These are phyloP conservation scores for Exophiala dermatitidis DNA, from an alignment of 2,329 filamentous ascomycete species.

Conservation along the genomic window DNA sequence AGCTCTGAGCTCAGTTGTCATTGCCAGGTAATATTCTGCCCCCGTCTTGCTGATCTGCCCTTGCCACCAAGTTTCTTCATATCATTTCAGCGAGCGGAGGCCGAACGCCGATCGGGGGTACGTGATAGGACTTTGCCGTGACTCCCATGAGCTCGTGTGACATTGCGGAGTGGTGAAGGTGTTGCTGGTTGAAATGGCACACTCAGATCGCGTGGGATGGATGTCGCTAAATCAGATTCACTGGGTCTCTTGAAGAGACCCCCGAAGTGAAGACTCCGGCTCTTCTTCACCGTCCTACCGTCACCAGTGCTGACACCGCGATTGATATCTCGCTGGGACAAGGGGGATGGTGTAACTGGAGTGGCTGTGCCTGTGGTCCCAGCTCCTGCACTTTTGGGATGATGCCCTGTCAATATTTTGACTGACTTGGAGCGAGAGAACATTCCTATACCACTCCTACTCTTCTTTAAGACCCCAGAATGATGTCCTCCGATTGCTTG, in stretches of 20 bases:
- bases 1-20: too few relatives aligned
- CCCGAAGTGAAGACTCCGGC: slow-evolving; percentile 17
- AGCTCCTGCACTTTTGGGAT: background rate
- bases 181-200: slow-evolving; percentile 16
- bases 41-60: background rate
- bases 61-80: background rate
- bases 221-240: slow-evolving; percentile 1
- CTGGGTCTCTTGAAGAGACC: slow-evolving; percentile 18
- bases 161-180: slow-evolving; percentile 17
- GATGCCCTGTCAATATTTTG: background rate
- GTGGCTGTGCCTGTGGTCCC: background rate
- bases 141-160: slow-evolving; percentile 9
- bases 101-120: background rate
- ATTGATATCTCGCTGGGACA: slow-evolving; percentile 8
- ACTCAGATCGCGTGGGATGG: slow-evolving; percentile 1
- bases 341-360: slow-evolving; percentile 1
- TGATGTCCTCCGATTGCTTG: background rate
- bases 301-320: background rate
- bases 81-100: background rate
- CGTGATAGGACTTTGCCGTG: slow-evolving; percentile 5
- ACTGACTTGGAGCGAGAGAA: slow-evolving; percentile 13
- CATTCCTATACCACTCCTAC: slow-evolving; percentile 15
- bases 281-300: slow-evolving; percentile 15
- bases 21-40: too few relatives aligned
- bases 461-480: slow-evolving; percentile 15